These are phyloP conservation scores for Microcos paniculata DNA, from an alignment of 345 rosid species.

Conservation along the genomic window DNA sequence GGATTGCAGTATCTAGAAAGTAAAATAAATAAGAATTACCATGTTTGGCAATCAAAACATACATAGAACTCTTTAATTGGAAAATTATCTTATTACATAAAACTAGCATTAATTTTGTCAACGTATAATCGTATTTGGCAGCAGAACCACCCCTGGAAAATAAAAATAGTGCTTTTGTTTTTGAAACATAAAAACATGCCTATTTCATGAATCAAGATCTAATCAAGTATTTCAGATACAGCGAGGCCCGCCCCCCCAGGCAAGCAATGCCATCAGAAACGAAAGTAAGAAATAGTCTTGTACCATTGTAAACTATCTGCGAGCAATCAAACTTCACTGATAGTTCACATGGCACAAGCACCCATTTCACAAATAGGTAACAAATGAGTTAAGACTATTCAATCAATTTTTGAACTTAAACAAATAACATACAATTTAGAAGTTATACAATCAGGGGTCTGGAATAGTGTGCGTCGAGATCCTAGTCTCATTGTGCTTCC, in stretches of 20 bases:
- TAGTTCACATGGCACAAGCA: conserved; percentile 2
- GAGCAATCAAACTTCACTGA: background rate
- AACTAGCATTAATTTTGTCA: background rate
- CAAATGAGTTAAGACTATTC: background rate
- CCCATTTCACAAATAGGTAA: conserved; percentile 12
- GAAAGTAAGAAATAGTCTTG: background rate
- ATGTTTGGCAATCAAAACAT: background rate
- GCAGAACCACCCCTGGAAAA: background rate
- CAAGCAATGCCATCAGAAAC: background rate
- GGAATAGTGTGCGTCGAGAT: conserved; percentile 77
- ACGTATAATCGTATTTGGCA: background rate
- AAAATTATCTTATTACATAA: background rate
- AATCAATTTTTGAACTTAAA: background rate
- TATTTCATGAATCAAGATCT: background rate
- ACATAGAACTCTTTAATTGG: background rate
- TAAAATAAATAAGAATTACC: conserved; percentile 6
- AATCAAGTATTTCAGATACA: background rate
- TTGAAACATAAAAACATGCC: background rate
- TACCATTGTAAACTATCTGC: background rate
- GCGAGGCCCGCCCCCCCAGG: background rate
- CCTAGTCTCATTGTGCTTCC: conserved; percentile 99
- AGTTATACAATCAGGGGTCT: conserved; percentile 67
- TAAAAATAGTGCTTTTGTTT: too few relatives aligned
- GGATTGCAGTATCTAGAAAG: conserved; percentile 64
- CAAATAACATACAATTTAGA: conserved; percentile 67